phyloP scores from a whole-genome alignment of 768 basidiomycete species.

The Suillus brevipes region DNA sequence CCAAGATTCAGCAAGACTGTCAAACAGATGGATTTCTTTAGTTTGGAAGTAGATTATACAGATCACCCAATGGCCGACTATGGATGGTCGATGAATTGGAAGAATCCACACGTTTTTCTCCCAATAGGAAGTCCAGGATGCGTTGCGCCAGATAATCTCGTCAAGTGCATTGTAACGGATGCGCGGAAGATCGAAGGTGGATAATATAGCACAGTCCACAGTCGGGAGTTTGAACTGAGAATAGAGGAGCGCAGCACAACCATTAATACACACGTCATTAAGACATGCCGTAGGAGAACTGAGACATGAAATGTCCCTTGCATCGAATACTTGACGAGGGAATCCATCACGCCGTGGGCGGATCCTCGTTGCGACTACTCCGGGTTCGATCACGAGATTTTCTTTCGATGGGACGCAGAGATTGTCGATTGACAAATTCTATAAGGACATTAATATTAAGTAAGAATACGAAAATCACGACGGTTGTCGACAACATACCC shows the following conservation, averaged over 20 bases:
- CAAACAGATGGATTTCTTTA: conserved; percentile 12
- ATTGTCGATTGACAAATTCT: conserved; percentile 2
- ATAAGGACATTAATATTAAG: background rate
- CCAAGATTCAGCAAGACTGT: conserved; percentile 15
- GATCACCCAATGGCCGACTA: conserved; percentile 34
- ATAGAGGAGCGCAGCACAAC: conserved; percentile 16
- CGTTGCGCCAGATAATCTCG: conserved; percentile 25
- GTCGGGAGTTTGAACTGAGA: background rate
- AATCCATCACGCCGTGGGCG: background rate
- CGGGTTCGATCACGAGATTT: background rate
- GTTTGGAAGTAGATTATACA: conserved; percentile 14
- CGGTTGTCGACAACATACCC: background rate
- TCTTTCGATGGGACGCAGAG: background rate
- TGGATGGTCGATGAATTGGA: conserved; percentile 32
- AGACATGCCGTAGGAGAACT: conserved; percentile 6
- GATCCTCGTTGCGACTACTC: background rate
- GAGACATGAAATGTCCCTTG: conserved; percentile 11
- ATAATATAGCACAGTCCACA: conserved; percentile 11
- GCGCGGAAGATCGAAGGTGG: conserved; percentile 11
- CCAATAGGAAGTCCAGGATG: conserved; percentile 28
- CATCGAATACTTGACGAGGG: conserved; percentile 10
- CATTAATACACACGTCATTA: conserved; percentile 16
- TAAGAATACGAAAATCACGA: background rate
- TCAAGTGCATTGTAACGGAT: conserved; percentile 5
- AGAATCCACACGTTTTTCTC: conserved; percentile 35